phyloP scores from a whole-genome alignment of 179 eudicot genomes.

The Spinacia oleracea region DNA sequence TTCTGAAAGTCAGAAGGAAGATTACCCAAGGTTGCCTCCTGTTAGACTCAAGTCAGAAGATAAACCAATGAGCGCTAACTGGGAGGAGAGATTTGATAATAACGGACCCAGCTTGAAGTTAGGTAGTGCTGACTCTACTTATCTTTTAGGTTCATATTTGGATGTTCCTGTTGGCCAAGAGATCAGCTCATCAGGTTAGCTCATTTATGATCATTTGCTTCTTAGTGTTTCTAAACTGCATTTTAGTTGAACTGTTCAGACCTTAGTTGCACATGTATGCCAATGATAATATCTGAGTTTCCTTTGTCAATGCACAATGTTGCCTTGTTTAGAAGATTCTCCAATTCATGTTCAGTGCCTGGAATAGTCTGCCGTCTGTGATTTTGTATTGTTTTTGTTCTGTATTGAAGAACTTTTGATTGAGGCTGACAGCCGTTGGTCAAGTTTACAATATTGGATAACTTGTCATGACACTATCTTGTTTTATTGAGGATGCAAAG shows the following conservation, averaged over 20 bases:
- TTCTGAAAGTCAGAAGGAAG: conserved; percentile 70
- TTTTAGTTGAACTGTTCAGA: conserved; percentile 10
- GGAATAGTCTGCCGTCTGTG: neutral
- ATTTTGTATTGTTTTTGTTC: neutral
- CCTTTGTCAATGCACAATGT: neutral
- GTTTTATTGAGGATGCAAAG: neutral
- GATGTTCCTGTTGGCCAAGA: conserved; percentile 61
- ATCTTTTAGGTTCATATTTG: conserved; percentile 46
- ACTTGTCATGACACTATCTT: neutral
- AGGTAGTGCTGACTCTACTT: conserved; percentile 34
- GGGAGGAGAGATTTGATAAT: conserved; percentile 79
- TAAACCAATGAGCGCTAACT: conserved; percentile 49
- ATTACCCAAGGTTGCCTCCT: conserved; percentile 85
- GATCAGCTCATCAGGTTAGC: conserved; percentile 44
- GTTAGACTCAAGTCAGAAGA: conserved; percentile 88
- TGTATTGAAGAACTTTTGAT: neutral
- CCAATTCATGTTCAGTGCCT: neutral
- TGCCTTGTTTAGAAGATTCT: conserved; percentile 9
- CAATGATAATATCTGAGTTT: neutral
- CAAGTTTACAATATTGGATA: neutral
- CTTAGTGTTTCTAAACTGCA: neutral
- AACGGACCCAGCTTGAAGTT: conserved; percentile 45
- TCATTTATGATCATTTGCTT: neutral
- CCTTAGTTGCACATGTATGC: neutral
- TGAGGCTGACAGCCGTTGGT: neutral